A percentile compares a stretch with the other conserved stretches of the same genome.
These are phyloP conservation scores for Paramecium caudatum DNA, from an alignment of 73 alveolate species.

Conservation along the genomic window DNA sequence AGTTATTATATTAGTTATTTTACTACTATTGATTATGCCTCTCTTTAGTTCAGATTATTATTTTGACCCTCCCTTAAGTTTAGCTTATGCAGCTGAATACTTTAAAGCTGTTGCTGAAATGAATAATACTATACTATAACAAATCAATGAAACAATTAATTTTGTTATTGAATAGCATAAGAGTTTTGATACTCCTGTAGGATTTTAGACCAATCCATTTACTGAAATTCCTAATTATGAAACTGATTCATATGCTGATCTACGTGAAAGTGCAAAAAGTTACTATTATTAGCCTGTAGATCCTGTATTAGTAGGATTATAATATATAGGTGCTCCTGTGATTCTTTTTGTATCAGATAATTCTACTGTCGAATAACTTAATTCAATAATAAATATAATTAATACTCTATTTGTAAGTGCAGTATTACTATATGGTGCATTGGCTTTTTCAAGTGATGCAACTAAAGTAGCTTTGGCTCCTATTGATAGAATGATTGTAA, in stretches of 20 bases:
- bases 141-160: constrained; percentile 5
- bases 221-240: neutral
- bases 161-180: constrained; percentile 4
- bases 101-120: constrained; percentile 8
- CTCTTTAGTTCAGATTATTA: constrained; percentile 76
- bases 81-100: constrained; percentile 59
- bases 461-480: constrained; percentile 87
- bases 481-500: constrained; percentile 88
- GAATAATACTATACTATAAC: neutral
- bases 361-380: neutral
- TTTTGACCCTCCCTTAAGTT: constrained; percentile 12
- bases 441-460: constrained; percentile 90
- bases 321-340: neutral
- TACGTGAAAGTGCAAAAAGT: constrained; percentile 44
- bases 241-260: neutral
- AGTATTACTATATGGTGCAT: constrained; percentile 81
- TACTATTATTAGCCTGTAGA: neutral
- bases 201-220: constrained; percentile 19
- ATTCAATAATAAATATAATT: neutral
- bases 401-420: constrained; percentile 81
- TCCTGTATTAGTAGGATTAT: neutral
- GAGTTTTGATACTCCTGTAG: constrained; percentile 23
- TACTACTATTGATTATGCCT: constrained; percentile 77
- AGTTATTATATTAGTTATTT: constrained; percentile 80
- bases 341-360: constrained; percentile 37